Percentiles rank a stretch among this genome's conserved stretches.
Conservation (phyloP, 163 green algal species). For the Volvox carteri region DNA sequence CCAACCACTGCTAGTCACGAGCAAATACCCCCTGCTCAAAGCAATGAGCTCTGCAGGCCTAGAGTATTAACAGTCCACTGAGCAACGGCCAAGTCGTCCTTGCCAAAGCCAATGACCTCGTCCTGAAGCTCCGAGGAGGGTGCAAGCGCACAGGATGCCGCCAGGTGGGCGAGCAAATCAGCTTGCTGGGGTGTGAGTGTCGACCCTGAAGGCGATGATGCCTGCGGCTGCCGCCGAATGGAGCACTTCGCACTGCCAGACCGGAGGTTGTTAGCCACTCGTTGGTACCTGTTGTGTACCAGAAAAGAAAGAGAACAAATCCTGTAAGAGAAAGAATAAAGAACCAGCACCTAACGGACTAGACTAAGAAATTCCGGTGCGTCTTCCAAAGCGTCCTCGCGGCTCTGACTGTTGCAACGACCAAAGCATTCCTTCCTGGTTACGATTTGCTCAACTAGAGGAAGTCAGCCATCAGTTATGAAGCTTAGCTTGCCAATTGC, state of each 20-base stretch:
- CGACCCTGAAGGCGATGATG: not conserved
- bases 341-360: no score
- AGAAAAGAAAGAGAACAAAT: no score
- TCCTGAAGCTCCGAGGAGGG: slow-evolving; percentile 24
- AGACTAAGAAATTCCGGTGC: no score
- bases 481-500: no score
- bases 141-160: not conserved
- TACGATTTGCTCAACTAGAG: no score
- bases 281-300: not conserved
- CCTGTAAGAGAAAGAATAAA: no score
- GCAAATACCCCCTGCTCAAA: no score
- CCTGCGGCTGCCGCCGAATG: slow-evolving; percentile 7
- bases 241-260: slow-evolving; percentile 35
- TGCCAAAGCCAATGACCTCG: not conserved
- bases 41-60: slow-evolving; percentile 42
- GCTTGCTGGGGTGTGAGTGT: not conserved
- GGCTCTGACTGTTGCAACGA: no score
- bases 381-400: no score
- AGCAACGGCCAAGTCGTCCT: not conserved
- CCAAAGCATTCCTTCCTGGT: no score
- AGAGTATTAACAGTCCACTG: slow-evolving; percentile 25
- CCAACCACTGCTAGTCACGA: no score
- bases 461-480: no score
- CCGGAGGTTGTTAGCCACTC: slow-evolving; percentile 13
- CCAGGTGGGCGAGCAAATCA: slow-evolving; percentile 12